phyloP scores from a whole-genome alignment of 164 flowering plant species.

The Kingdonia uniflora region DNA sequence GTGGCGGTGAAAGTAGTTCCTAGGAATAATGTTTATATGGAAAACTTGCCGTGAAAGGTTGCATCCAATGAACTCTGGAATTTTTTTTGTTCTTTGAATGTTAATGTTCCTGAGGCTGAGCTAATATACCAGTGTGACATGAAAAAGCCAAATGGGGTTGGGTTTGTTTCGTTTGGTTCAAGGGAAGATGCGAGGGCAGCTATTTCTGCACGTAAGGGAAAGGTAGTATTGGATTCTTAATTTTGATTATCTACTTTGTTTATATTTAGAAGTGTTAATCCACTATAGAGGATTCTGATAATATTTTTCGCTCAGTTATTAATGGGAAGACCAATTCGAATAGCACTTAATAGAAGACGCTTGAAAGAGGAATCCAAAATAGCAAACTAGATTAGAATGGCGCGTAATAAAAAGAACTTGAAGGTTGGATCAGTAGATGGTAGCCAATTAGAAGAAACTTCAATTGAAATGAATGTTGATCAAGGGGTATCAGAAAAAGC shows the following conservation, averaged over 20 bases:
- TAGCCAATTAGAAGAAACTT: conserved; percentile 17
- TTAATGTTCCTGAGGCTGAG: conserved; percentile 43
- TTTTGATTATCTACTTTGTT: background rate
- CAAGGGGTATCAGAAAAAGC: conserved; percentile 12
- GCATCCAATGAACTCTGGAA: conserved; percentile 55
- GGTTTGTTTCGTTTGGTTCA: conserved; percentile 60
- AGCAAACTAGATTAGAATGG: conserved; percentile 54
- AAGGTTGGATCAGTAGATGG: conserved; percentile 22
- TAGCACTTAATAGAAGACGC: conserved; percentile 43
- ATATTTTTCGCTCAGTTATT: conserved; percentile 28
- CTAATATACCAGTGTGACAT: conserved; percentile 52
- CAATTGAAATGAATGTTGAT: conserved; percentile 16
- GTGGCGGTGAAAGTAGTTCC: conserved; percentile 25
- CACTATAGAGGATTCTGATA: conserved; percentile 2
- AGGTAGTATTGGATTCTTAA: conserved; percentile 33
- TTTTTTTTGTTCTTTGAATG: conserved; percentile 37
- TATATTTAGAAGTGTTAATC: background rate
- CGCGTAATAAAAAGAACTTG: conserved; percentile 34
- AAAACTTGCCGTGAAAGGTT: conserved; percentile 55
- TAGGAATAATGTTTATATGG: conserved; percentile 58
- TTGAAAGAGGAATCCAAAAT: conserved; percentile 20
- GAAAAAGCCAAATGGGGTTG: conserved; percentile 63
- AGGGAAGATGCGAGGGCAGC: conserved; percentile 64
- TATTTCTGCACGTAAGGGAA: conserved; percentile 48
- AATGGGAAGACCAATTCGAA: conserved; percentile 57